Base-by-base conservation (phyloP, 495 filamentous ascomycete genomes). In the Emericellopsis terricola region DNA sequence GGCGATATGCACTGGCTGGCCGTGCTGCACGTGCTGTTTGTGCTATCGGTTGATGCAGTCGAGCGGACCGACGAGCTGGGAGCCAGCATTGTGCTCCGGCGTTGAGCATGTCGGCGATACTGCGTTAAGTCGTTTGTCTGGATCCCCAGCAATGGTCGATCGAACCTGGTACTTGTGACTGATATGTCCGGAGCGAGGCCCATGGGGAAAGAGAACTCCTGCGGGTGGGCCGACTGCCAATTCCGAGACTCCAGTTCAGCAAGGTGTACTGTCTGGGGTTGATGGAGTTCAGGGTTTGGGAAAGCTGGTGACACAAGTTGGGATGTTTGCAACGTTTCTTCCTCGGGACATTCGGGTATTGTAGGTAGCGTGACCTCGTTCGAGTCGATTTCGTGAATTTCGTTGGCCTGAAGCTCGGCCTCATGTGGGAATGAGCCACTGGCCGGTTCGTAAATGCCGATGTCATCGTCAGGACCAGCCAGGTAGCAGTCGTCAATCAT, bases 371-470 rank as follows among this genome's bases (percentile, higher is more conserved):
- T 32, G 11, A 55, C 39, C 29, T 57, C 53, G 11, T 38, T 48
- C n/a, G 61, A 63, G 41, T 63, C 59, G 38, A 61, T 48, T 34
- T 65, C 59, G 23, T 57, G 43, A 29, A 62, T 57, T 42, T 59
- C 56, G 26, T 37, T 54, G 8, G 57, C 48, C 23, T 53, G 53
- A 13, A 65, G 39, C 41, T 62, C 59, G 36, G 33, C 43, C n/a
- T 41, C 31, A 20, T 31, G 27, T 11, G 21, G 14, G 15, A n/a
- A 13, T 18, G 27, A 4, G 13, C 19, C 23, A 15, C 33, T 26
- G 16, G 57, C 45, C 23, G 58, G 60, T 16, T 61, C 58, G 46
- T 64, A 64, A 33, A 51, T 56, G 19, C 57, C 57, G n/a, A 57
- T 58, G 11, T 33, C 31, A 13, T 21, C 17, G n/a, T 20, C 18